These are phyloP conservation scores for Plectranthus barbatus DNA, from an alignment of 257 asterid species.

Conservation along the genomic window DNA sequence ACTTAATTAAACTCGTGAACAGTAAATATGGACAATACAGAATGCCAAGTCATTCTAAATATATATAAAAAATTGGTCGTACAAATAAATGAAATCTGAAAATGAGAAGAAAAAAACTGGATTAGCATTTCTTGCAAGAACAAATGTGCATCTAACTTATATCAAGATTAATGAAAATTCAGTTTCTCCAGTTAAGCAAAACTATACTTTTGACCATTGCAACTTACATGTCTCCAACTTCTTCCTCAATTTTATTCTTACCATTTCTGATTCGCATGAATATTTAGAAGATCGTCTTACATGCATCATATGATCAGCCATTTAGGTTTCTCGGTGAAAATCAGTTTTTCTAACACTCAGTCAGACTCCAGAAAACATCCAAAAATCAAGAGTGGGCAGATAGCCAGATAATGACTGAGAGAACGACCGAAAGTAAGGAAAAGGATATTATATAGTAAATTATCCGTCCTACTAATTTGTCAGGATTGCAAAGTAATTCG, in stretches of 20 bases:
- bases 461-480: neutral
- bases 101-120: neutral
- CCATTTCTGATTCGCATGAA: slow-evolving; percentile 7
- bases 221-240: neutral
- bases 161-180: neutral
- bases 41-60: neutral
- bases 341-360: neutral
- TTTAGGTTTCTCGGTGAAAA: neutral
- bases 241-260: neutral
- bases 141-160: neutral
- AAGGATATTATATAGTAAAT: neutral
- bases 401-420: neutral
- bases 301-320: neutral
- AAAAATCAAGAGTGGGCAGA: neutral
- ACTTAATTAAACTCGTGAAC: neutral
- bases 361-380: slow-evolving; percentile 2
- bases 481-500: neutral
- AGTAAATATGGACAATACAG: neutral
- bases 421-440: neutral
- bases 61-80: neutral
- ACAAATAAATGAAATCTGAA: neutral
- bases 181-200: neutral
- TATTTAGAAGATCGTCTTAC: neutral
- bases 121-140: neutral
- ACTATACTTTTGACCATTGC: neutral